Percentiles rank a stretch among this genome's conserved stretches.
Evolutionary conservation across 352 stramenopile genomes (phyloP).

Genomic region (Pythium chondricola): DNA sequence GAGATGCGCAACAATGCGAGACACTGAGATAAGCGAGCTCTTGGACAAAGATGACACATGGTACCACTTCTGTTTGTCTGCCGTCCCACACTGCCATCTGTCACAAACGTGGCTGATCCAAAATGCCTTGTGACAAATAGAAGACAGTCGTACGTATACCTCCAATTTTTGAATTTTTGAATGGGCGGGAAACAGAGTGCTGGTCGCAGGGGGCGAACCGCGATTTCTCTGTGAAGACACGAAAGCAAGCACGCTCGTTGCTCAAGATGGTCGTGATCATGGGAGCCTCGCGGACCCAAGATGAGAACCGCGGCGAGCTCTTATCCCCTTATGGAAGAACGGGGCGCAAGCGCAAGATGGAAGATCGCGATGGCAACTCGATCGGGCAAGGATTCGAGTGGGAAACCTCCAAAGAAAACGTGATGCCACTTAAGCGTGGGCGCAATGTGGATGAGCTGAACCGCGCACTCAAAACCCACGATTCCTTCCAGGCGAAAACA

Average conservation of each 20-base stretch:
- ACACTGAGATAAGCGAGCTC: constrained; percentile 10
- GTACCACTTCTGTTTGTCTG: constrained; percentile 3
- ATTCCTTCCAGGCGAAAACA: constrained; percentile 60
- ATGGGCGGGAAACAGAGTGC: constrained; percentile 6
- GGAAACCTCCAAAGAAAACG: constrained; percentile 85
- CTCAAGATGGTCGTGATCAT: no score
- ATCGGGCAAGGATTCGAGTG: constrained; percentile 56
- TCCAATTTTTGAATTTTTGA: constrained; percentile 9
- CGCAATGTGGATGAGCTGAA: constrained; percentile 80
- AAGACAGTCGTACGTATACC: neutral
- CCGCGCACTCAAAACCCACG: constrained; percentile 46
- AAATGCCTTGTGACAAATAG: constrained; percentile 9
- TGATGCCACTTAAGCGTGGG: constrained; percentile 77
- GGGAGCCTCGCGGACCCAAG: constrained; percentile 7
- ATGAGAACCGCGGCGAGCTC: constrained; percentile 21
- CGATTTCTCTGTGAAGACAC: no score
- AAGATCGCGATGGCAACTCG: constrained; percentile 21
- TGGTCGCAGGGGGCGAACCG: constrained; percentile 11
- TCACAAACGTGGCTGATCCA: constrained; percentile 7
- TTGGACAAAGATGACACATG: constrained; percentile 4
- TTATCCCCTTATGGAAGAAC: constrained; percentile 9
- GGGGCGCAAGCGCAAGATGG: constrained; percentile 32
- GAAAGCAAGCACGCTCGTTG: no score
- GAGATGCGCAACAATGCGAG: constrained; percentile 4
- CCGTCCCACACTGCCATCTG: constrained; percentile 9